Percentiles rank a stretch among this genome's conserved stretches.
Conservation (phyloP, 108 stramenopile genomes). For the Fragilaria radians region DNA sequence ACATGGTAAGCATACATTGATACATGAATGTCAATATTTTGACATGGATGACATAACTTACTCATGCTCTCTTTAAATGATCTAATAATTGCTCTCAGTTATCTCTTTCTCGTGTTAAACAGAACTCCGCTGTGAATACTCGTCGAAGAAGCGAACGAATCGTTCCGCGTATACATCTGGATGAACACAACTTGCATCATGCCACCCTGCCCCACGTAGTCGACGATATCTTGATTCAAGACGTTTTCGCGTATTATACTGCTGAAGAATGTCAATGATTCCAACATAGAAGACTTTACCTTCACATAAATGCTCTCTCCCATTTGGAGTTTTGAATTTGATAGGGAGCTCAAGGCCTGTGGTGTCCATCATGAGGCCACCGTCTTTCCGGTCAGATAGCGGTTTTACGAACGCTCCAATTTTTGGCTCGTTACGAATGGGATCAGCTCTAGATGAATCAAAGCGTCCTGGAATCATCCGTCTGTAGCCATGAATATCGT, state of each 20-base stretch:
- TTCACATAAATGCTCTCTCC: constrained; percentile 50
- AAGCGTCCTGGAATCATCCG: constrained; percentile 39
- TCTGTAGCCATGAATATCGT: constrained; percentile 66
- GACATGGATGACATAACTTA: no score
- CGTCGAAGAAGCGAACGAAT: constrained; percentile 77
- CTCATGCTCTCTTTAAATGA: no score
- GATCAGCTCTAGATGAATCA: constrained; percentile 20
- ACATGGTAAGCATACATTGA: no score
- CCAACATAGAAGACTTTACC: constrained; percentile 93
- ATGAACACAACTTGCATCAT: constrained; percentile 77
- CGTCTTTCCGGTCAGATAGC: constrained; percentile 73
- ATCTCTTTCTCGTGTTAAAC: no score
- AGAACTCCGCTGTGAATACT: constrained; percentile 39
- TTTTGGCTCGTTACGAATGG: constrained; percentile 11
- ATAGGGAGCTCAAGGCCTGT: constrained; percentile 42
- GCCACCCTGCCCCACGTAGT: constrained; percentile 41
- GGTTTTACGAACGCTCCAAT: constrained; percentile 55
- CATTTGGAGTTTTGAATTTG: constrained; percentile 32
- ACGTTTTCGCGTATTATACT: constrained; percentile 87
- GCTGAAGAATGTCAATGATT: constrained; percentile 96
- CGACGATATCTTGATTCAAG: constrained; percentile 70
- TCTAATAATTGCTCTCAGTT: no score
- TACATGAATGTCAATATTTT: no score
- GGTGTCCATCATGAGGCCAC: constrained; percentile 83
- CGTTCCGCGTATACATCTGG: constrained; percentile 76